These are phyloP conservation scores for Areca catechu DNA, from an alignment of 176 grass and related monocot species.

Conservation along the genomic window DNA sequence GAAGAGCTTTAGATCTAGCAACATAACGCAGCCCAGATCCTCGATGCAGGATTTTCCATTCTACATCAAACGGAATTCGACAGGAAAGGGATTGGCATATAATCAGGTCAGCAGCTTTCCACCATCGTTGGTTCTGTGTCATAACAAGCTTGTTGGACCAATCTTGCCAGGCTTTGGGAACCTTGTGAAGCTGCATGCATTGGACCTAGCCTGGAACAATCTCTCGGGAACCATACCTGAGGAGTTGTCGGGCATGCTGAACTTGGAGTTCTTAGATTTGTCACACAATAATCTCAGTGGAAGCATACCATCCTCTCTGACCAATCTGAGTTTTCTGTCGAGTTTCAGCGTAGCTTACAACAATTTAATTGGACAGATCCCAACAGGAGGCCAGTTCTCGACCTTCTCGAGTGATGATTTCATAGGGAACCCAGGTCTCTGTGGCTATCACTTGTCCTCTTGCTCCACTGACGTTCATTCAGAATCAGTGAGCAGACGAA, in stretches of 20 bases:
- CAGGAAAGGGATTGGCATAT: slow-evolving; percentile 57
- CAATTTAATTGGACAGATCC: slow-evolving; percentile 52
- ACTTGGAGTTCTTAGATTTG: slow-evolving; percentile 54
- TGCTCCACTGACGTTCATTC: not conserved
- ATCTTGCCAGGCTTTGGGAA: slow-evolving; percentile 41
- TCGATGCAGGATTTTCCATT: slow-evolving; percentile 43
- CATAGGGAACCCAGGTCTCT: slow-evolving; percentile 61
- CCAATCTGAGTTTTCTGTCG: slow-evolving; percentile 67
- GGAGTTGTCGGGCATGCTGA: slow-evolving; percentile 62
- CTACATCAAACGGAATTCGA: slow-evolving; percentile 68
- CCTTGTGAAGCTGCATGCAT: slow-evolving; percentile 48
- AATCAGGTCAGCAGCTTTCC: slow-evolving; percentile 88
- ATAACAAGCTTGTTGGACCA: slow-evolving; percentile 51
- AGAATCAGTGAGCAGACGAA: not conserved
- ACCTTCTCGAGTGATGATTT: slow-evolving; percentile 56
- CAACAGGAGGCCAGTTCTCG: slow-evolving; percentile 71
- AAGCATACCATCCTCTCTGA: slow-evolving; percentile 61
- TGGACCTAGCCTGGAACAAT: slow-evolving; percentile 73
- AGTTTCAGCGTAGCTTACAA: slow-evolving; percentile 72
- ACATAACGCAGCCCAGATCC: slow-evolving; percentile 17
- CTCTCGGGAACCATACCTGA: slow-evolving; percentile 63
- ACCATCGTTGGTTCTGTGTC: slow-evolving; percentile 48
- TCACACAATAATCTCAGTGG: slow-evolving; percentile 75
- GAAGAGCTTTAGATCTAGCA: slow-evolving; percentile 37
- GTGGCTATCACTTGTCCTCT: slow-evolving; percentile 23